phyloP scores from a whole-genome alignment of 495 filamentous ascomycete genomes.

The Neurospora sp. region DNA sequence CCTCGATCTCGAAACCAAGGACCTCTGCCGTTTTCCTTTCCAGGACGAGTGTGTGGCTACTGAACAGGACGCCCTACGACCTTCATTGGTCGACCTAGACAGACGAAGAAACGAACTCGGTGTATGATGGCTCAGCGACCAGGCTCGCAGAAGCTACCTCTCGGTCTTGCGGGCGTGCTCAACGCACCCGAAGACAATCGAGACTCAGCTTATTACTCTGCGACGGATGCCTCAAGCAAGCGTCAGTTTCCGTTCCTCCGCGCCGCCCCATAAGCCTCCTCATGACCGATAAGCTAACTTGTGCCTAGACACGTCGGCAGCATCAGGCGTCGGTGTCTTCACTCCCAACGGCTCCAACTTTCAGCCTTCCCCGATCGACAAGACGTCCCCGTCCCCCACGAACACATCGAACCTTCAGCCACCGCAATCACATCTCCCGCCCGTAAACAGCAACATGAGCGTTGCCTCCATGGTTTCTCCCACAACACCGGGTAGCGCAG shows the following conservation, averaged over 20 bases:
- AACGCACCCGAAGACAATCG: slow-evolving; percentile 41
- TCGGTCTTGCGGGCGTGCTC: slow-evolving; percentile 37
- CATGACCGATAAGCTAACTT: not conserved
- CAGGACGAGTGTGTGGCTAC: not conserved
- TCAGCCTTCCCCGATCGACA: slow-evolving; percentile 36
- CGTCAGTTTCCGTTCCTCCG: slow-evolving; percentile 27
- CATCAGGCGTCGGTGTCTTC: slow-evolving; percentile 34
- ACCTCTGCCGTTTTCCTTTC: not conserved
- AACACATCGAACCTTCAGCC: slow-evolving; percentile 26
- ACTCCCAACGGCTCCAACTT: slow-evolving; percentile 26
- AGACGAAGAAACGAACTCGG: not conserved
- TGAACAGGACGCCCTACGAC: not conserved
- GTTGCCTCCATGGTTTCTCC: slow-evolving; percentile 48
- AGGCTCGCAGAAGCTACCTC: slow-evolving; percentile 38
- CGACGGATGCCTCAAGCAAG: slow-evolving; percentile 45
- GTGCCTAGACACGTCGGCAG: slow-evolving; percentile 37
- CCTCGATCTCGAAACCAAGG: not conserved
- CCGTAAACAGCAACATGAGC: slow-evolving; percentile 41
- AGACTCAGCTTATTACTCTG: slow-evolving; percentile 46
- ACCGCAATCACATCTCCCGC: slow-evolving; percentile 36
- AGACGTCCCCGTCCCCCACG: slow-evolving; percentile 41
- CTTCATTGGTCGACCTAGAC: not conserved
- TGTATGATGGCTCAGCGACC: slow-evolving; percentile 26
- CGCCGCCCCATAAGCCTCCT: not conserved
- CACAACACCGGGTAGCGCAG: slow-evolving; percentile 30